Conservation (phyloP, 768 basidiomycete species). For the Hemileccinum rubropunctum region DNA sequence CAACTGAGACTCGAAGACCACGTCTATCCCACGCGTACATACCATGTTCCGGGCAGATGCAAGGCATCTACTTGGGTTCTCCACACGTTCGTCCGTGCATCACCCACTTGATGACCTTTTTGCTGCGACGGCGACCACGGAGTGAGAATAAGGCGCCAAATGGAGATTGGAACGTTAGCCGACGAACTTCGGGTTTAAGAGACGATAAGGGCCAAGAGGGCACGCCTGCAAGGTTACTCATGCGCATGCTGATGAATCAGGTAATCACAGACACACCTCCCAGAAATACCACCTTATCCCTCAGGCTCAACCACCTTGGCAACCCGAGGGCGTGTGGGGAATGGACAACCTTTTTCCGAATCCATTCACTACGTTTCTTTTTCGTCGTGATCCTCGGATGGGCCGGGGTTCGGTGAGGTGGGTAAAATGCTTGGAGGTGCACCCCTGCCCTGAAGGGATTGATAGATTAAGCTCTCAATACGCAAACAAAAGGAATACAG, state of each 20-base stretch:
- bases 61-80: slow-evolving; percentile 44
- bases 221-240: slow-evolving; percentile 4
- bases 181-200: slow-evolving; percentile 39
- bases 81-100: slow-evolving; percentile 51
- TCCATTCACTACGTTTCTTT: not conserved
- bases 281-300: not conserved
- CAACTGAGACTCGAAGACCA: not conserved
- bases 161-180: slow-evolving; percentile 19
- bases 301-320: not conserved
- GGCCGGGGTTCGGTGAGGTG: not conserved
- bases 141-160: slow-evolving; percentile 18
- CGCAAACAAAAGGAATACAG: not conserved
- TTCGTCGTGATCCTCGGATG: slow-evolving; percentile 2
- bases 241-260: slow-evolving; percentile 4
- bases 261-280: not conserved
- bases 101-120: slow-evolving; percentile 67
- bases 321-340: not conserved
- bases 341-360: not conserved
- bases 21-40: not conserved
- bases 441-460: not conserved
- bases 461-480: not conserved
- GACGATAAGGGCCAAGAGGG: slow-evolving; percentile 36
- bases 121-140: slow-evolving; percentile 42
- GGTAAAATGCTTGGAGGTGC: not conserved
- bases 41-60: slow-evolving; percentile 42